Percentiles rank a stretch among this genome's conserved stretches.
Evolutionary conservation across 768 basidiomycete genomes (phyloP).

Genomic region (Cyathus striatus): DNA sequence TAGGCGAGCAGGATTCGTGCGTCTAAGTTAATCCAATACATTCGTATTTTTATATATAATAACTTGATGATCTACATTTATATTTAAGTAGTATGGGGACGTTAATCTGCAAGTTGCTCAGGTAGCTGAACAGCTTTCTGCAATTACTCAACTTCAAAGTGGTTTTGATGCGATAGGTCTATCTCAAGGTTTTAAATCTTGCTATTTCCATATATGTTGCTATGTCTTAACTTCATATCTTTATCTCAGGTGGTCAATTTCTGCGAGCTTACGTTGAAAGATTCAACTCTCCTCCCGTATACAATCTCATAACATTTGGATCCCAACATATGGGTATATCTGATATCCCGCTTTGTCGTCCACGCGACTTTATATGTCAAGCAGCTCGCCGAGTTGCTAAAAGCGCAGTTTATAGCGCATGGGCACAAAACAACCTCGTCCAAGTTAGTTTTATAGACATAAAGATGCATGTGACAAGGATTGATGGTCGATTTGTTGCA

Average conservation of each 20-base stretch:
- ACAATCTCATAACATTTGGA: slow-evolving; percentile 85
- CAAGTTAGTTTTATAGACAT: slow-evolving; percentile 43
- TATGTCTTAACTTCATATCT: background rate
- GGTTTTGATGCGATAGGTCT: slow-evolving; percentile 89
- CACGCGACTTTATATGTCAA: slow-evolving; percentile 67
- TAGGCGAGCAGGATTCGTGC: slow-evolving; percentile 65
- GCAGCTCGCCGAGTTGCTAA: slow-evolving; percentile 57
- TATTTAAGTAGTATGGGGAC: slow-evolving; percentile 67
- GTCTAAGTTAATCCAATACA: slow-evolving; percentile 20
- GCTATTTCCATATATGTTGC: too few relatives aligned
- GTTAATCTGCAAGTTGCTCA: slow-evolving; percentile 63
- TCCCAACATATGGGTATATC: slow-evolving; percentile 86
- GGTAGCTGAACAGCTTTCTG: slow-evolving; percentile 60
- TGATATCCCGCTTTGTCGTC: slow-evolving; percentile 62
- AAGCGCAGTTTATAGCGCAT: slow-evolving; percentile 62
- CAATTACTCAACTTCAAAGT: slow-evolving; percentile 53
- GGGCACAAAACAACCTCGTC: slow-evolving; percentile 73
- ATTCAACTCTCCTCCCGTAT: slow-evolving; percentile 66
- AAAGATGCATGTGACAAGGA: background rate
- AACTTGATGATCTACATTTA: slow-evolving; percentile 4
- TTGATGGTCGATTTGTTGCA: slow-evolving; percentile 21
- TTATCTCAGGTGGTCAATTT: slow-evolving; percentile 75
- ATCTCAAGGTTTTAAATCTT: slow-evolving; percentile 58
- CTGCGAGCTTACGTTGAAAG: slow-evolving; percentile 79
- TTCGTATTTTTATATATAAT: background rate